Evolutionary conservation across 805 yeast genomes (phyloP).

Genomic region (Yamadazyma sp.): DNA sequence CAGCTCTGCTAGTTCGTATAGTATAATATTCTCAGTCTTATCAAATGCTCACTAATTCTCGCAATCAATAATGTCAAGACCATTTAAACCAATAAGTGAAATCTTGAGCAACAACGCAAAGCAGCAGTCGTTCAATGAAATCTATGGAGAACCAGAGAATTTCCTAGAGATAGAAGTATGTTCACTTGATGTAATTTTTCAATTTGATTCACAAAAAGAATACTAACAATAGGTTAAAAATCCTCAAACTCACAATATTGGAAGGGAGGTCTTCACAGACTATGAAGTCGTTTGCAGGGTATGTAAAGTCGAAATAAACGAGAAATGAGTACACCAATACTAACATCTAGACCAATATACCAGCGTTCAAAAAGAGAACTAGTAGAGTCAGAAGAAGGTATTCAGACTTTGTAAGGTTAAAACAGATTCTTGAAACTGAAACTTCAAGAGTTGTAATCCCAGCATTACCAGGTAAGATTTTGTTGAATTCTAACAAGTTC

Average conservation of each 20-base stretch:
- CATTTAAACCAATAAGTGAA: conserved; percentile 44
- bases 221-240: conserved; percentile 38
- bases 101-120: conserved; percentile 29
- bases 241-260: conserved; percentile 71
- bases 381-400: conserved; percentile 81
- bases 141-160: conserved; percentile 93
- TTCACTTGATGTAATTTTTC: neutral
- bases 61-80: conserved; percentile 28
- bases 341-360: conserved; percentile 64
- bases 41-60: too few species aligned
- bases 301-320: conserved; percentile 6
- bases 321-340: conserved; percentile 3
- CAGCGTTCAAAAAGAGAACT: conserved; percentile 66
- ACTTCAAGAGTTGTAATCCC: conserved; percentile 81
- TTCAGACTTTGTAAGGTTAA: conserved; percentile 83
- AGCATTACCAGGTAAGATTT: conserved; percentile 83
- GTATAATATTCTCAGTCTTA: too few species aligned
- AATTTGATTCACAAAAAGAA: neutral
- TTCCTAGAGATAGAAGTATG: conserved; percentile 85
- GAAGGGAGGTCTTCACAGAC: conserved; percentile 77
- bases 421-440: conserved; percentile 71
- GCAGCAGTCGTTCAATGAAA: conserved; percentile 68
- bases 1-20: too few species aligned
- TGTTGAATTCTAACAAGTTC: conserved; percentile 64
- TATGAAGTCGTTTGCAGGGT: conserved; percentile 79